Evolutionary conservation across 1,284 basidiomycete genomes (phyloP).

Genomic region (Psilocybe mexicana): DNA sequence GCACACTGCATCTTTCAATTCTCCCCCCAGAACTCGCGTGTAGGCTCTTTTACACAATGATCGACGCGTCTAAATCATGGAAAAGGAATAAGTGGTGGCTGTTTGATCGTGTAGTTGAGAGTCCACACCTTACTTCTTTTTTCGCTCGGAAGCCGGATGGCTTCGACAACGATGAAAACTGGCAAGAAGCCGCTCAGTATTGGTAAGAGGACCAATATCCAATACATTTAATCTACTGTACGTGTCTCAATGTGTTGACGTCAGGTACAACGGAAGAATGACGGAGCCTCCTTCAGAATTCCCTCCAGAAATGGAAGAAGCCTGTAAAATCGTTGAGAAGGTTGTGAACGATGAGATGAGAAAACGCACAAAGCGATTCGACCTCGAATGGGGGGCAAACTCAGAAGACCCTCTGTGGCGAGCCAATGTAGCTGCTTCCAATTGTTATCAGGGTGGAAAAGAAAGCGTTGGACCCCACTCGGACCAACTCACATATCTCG

Average conservation of each 20-base stretch:
- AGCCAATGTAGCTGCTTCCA: conserved; percentile 90
- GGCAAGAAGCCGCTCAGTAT: conserved; percentile 67
- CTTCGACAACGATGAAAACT: conserved; percentile 42
- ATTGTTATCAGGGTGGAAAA: conserved; percentile 85
- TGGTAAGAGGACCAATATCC: conserved; percentile 44
- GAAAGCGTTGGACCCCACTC: conserved; percentile 89
- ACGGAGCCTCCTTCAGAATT: conserved; percentile 62
- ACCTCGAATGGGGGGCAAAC: conserved; percentile 68
- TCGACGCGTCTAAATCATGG: conserved; percentile 65
- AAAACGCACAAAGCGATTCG: conserved; percentile 55
- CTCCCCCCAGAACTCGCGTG: conserved; percentile 74
- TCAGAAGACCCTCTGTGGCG: conserved; percentile 58
- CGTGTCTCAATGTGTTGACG: background rate
- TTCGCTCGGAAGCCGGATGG: conserved; percentile 56
- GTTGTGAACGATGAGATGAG: conserved; percentile 76
- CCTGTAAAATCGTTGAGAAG: conserved; percentile 74
- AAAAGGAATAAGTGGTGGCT: conserved; percentile 82
- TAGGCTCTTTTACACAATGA: conserved; percentile 68
- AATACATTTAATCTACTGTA: background rate
- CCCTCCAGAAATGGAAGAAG: conserved; percentile 73
- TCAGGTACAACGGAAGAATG: conserved; percentile 78
- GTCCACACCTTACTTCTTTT: conserved; percentile 82
- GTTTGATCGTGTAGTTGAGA: conserved; percentile 79
- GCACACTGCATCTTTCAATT: conserved; percentile 69
- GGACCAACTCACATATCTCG: conserved; percentile 78